These are phyloP conservation scores for Paspalum notatum DNA, from an alignment of 176 grass and related monocot genomes.

Conservation along the genomic window DNA sequence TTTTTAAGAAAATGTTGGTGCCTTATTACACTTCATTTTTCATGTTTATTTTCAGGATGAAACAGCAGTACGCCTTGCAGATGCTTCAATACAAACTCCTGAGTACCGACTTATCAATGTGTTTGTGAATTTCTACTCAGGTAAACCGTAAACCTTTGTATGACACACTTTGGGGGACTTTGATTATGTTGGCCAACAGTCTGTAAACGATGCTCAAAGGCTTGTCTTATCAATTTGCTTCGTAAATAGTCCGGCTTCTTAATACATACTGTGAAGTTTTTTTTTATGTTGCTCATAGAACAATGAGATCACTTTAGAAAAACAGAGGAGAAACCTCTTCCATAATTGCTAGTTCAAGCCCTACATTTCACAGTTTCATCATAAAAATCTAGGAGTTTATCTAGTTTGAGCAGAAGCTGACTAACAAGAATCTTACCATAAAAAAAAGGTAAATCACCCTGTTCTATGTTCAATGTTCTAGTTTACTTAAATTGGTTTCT, in stretches of 20 bases:
- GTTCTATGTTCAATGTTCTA: constrained; percentile 5
- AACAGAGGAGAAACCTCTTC: background rate
- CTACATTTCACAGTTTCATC: background rate
- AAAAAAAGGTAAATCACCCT: background rate
- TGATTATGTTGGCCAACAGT: constrained; percentile 1
- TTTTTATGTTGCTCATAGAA: background rate
- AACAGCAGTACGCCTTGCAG: constrained; percentile 68
- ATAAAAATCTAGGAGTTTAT: background rate
- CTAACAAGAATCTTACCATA: background rate
- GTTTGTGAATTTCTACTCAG: constrained; percentile 94
- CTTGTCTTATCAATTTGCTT: constrained; percentile 12
- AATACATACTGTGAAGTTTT: background rate
- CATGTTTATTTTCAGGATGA: constrained; percentile 68
- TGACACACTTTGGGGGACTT: background rate
- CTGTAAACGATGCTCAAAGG: background rate
- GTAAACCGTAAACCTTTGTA: constrained; percentile 55
- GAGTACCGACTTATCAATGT: constrained; percentile 88
- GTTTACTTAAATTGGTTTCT: background rate
- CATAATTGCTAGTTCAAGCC: background rate
- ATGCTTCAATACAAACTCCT: constrained; percentile 68
- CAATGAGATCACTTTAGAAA: background rate
- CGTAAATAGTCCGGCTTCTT: background rate
- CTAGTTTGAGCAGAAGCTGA: background rate
- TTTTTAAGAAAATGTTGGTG: background rate
- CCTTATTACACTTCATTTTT: background rate